Evolutionary conservation across 139 green algal species (phyloP).

Genomic region (Helicosporidium sp.): DNA sequence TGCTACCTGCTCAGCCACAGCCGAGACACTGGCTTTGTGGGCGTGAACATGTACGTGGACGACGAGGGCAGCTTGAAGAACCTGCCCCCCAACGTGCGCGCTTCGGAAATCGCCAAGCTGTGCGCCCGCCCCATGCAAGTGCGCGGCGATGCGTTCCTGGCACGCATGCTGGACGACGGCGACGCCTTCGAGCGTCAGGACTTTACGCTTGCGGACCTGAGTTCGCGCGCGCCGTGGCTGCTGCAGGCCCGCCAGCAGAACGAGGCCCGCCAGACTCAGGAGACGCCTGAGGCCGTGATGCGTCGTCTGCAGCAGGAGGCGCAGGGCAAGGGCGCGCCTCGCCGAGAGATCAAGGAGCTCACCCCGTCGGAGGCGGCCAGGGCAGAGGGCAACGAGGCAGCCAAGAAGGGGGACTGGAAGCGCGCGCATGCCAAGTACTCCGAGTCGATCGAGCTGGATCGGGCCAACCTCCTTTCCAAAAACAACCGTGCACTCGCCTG

Average conservation of each 20-base stretch:
- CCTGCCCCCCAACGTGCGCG: conserved; percentile 44
- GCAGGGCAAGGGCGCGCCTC: neutral
- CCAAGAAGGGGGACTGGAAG: conserved; percentile 39
- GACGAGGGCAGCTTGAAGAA: conserved; percentile 45
- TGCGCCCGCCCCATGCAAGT: conserved; percentile 53
- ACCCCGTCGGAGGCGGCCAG: conserved; percentile 39
- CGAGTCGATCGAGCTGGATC: conserved; percentile 34
- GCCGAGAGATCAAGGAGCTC: conserved; percentile 3
- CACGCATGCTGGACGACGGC: conserved; percentile 58
- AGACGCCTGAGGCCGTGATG: too few species aligned
- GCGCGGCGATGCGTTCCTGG: conserved; percentile 64
- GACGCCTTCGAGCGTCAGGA: conserved; percentile 57
- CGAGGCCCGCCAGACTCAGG: too few species aligned
- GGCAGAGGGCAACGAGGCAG: conserved; percentile 52
- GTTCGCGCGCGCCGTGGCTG: conserved; percentile 40
- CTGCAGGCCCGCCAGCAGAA: conserved; percentile 26
- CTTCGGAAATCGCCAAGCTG: conserved; percentile 39
- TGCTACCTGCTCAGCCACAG: conserved; percentile 52
- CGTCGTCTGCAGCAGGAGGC: too few species aligned
- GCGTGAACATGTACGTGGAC: conserved; percentile 73
- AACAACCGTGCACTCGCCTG: conserved; percentile 62
- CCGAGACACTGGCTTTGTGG: conserved; percentile 21
- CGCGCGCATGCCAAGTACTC: conserved; percentile 9
- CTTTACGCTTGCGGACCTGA: conserved; percentile 39
- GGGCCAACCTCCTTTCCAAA: conserved; percentile 17